Evolutionary conservation across 2,329 filamentous ascomycete species (phyloP), one percentile per base, ranked within the genome.

Genomic region (Fusarium mexicanum): DNA sequence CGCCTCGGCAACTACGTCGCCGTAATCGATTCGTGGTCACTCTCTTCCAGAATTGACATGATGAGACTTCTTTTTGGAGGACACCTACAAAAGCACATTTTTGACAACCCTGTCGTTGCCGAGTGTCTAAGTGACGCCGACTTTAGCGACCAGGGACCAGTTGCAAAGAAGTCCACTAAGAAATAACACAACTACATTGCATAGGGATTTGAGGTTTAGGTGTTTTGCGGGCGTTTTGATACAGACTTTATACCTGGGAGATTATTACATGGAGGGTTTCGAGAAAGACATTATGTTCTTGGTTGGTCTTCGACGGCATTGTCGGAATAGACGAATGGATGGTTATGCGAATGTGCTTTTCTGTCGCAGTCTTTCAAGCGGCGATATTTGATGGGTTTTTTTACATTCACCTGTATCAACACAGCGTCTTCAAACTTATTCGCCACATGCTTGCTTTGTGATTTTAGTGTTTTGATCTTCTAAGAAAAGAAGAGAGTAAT

Each of bases 1-100:
- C 85, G 85, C 41, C 81, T 88, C 11, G 83, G 86, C 22, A 84
- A 85, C 54, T 80, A 84, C 68, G 79, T 82, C 44, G 81, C 88
- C 73, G 73, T 81, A 48, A 86, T 89, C 57, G 84, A 88, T 64
- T 84, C 85, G 3, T 90, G 88, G 88, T 85, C 86, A 14, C 81
- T 88, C 20, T 85, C 84, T 35, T 83, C 84, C 24, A 82, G 87
- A 26, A 81, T 87, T n/a, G 82, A 85, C 51, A 82, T 86, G 76
- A 82, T 90, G 64, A 86, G 85, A 75, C 80, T 80, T 9, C 68
- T 89, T 3, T 84, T 90, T 53, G 84, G 85, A 22, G 84, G 84
- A 33, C 87, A 87, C 20, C 75, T 84, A 6, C 81, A 82, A 63
- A 79, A 80, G 31, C 83, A 84, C 58, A 76, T 82, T n/a, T 81